Evolutionary conservation across 2,329 filamentous ascomycete genomes (phyloP).

Genomic region (Tetracladium maxilliforme): DNA sequence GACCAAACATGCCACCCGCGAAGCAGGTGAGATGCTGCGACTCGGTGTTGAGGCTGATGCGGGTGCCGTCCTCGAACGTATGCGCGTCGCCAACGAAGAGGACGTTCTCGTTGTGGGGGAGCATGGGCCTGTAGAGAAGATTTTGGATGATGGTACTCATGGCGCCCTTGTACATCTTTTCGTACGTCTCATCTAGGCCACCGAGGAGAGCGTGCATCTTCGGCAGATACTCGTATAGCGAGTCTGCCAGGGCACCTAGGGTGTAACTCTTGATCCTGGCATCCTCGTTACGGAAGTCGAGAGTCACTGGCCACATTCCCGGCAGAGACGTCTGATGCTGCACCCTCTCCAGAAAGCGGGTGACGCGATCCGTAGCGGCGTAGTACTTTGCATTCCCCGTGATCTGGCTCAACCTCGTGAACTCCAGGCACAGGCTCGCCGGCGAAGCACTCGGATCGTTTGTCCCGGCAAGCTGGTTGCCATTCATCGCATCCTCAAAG

Average conservation of each 20-base stretch:
- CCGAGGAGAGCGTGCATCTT: conserved; percentile 47
- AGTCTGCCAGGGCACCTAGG: conserved; percentile 38
- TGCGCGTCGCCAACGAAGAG: conserved; percentile 38
- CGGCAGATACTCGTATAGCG: conserved; percentile 43
- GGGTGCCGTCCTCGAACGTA: conserved; percentile 8
- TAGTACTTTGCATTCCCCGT: conserved; percentile 57
- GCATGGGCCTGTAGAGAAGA: conserved; percentile 57
- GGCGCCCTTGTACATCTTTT: conserved; percentile 44
- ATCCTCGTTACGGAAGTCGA: conserved; percentile 40
- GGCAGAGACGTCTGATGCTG: conserved; percentile 59
- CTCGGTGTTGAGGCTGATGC: conserved; percentile 16
- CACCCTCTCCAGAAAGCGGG: conserved; percentile 49
- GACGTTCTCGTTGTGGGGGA: conserved; percentile 43
- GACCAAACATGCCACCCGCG: conserved; percentile 30
- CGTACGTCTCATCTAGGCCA: conserved; percentile 44
- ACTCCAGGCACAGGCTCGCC: conserved; percentile 43
- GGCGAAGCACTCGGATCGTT: conserved; percentile 18
- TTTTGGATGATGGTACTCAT: conserved; percentile 45
- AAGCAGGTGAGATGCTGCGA: conserved; percentile 30
- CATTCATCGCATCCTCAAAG: conserved; percentile 3
- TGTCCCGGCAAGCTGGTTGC: conserved; percentile 10
- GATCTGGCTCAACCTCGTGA: conserved; percentile 54
- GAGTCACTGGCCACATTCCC: conserved; percentile 57
- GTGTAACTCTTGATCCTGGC: conserved; percentile 25
- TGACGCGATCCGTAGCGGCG: conserved; percentile 62